Base-by-base conservation (phyloP, 805 yeast species). In the Myxozyma nipponensis region DNA sequence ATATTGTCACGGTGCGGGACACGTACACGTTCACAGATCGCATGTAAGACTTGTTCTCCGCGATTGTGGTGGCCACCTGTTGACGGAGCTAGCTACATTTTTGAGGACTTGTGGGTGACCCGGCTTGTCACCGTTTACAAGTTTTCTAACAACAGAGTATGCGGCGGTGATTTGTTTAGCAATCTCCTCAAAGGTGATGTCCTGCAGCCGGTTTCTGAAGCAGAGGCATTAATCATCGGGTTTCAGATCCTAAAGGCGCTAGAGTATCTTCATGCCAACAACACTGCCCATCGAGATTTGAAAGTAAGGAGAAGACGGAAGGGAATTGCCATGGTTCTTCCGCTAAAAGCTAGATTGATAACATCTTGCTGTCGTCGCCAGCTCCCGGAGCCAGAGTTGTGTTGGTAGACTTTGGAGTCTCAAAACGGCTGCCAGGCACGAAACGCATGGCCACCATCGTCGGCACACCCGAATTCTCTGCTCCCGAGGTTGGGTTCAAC, bases 381-480 rank as follows among this genome's bases (percentile, higher is more conserved):
- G 68, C 72, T 21, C 77, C 78, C 2, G 75, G 75, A 41, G 69
- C 84, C 0, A 72, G 75, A 52, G 65, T 84, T 35, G 74, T 80
- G 1, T 62, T 84, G 22, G 85, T 86, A 7, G 91, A 84, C 66
- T 84, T 84, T 66, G 90, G 90, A 0, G 75, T 76, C 36, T 77
- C 80, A 1, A 74, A 70, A 57, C 40, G 42, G 24, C 18, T 46
- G 34, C 60, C 66, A 15, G 57, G 58, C 13, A 36, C 63, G 18
- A 54, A 63, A 4, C 64, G 80, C 47, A 73, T 77, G 71, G 71
- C 69, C 37, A 75, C 83, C 0, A 69, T 77, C 0, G 82, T 77
- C 1, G 83, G 83, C 2, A 83, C 88, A 0, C 81, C 83, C 0
- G 88, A 83, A 61, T 83, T 83, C 59, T 75, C 82, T 50, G 88